phyloP scores from a whole-genome alignment of 208 protist genomes.

The Trypanosoma avium region DNA sequence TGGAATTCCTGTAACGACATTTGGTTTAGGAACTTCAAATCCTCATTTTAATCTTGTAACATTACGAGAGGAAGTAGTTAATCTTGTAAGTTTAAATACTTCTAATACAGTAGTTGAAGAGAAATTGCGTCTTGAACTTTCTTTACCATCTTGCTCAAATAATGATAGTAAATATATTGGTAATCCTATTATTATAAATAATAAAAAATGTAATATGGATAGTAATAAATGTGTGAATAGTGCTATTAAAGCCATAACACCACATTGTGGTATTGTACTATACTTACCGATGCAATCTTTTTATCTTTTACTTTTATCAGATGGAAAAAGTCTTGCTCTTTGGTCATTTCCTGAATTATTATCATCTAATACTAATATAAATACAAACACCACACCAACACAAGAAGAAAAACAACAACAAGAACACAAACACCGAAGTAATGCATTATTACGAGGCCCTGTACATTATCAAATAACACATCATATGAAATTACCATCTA shows the following conservation, averaged over 20 bases:
- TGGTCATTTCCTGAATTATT: constrained; percentile 24
- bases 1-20: neutral
- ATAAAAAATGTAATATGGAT: neutral
- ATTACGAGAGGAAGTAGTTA: neutral
- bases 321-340: constrained; percentile 5
- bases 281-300: constrained; percentile 11
- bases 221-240: neutral
- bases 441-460: constrained; percentile 10
- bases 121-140: constrained; percentile 14
- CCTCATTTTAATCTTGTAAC: constrained; percentile 17
- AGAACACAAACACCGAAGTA: too few relatives aligned
- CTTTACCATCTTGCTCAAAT: neutral
- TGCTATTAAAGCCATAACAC: too few relatives aligned
- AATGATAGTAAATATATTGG: neutral
- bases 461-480: constrained; percentile 21
- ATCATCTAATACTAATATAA: neutral
- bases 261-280: constrained; percentile 18
- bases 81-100: constrained; percentile 6
- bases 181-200: neutral
- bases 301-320: constrained; percentile 21
- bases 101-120: constrained; percentile 4
- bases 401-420: too few relatives aligned
- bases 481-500: constrained; percentile 21
- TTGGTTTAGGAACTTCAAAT: neutral
- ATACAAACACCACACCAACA: neutral